Percentiles rank a stretch among this genome's conserved stretches.
Conservation (phyloP, 768 basidiomycete species). For the Calocera cornea region DNA sequence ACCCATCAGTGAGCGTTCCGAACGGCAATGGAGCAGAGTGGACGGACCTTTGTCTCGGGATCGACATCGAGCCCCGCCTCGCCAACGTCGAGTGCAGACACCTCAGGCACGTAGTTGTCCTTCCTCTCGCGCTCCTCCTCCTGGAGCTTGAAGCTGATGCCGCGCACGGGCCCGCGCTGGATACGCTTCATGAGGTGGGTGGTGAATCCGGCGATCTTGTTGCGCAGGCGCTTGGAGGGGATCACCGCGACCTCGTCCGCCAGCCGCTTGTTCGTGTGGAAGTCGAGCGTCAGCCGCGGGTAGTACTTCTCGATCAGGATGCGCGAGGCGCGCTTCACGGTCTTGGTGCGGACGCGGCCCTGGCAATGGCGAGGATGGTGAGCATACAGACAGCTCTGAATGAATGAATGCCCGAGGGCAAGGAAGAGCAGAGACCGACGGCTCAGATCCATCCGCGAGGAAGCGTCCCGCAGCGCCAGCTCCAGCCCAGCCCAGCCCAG, state of each 20-base stretch:
- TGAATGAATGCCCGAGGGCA: background rate
- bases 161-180: constrained; percentile 92
- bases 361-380: constrained; percentile 22
- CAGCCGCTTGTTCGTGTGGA: constrained; percentile 99
- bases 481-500: too few relatives aligned
- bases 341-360: constrained; percentile 99
- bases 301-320: constrained; percentile 99
- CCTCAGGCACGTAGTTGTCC: constrained; percentile 98
- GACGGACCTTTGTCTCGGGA: constrained; percentile 76
- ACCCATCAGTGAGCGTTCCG: background rate
- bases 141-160: constrained; percentile 99
- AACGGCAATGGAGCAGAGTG: background rate
- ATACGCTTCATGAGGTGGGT: constrained; percentile 99
- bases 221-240: constrained; percentile 95
- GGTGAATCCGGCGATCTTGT: constrained; percentile 99
- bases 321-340: constrained; percentile 97
- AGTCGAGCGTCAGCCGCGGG: constrained; percentile 96
- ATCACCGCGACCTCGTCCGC: constrained; percentile 95
- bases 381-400: too few relatives aligned
- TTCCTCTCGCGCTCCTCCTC: constrained; percentile 99
- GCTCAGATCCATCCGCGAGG: too few relatives aligned
- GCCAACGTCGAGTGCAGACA: constrained; percentile 82
- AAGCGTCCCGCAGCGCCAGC: too few relatives aligned
- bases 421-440: background rate
- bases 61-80: constrained; percentile 71